A percentile compares a stretch with the other conserved stretches of the same genome.
phyloP scores from a whole-genome alignment of 2,329 filamentous ascomycete genomes.

The Scedosporium dehoogii region DNA sequence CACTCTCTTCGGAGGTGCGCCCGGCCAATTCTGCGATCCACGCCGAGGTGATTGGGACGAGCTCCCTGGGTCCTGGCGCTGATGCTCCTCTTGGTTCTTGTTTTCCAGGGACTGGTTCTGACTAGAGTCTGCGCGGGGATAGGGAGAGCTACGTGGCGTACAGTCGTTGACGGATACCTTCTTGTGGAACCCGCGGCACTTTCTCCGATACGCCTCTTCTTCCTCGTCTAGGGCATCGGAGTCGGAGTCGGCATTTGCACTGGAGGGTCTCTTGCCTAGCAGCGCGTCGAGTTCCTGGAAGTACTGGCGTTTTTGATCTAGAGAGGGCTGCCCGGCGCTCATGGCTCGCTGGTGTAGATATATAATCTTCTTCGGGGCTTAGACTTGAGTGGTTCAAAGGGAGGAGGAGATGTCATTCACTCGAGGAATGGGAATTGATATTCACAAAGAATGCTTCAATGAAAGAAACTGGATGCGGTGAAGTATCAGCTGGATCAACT shows the following conservation, averaged over 20 bases:
- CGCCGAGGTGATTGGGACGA: neutral
- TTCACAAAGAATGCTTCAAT: too few relatives aligned
- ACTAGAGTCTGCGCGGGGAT: neutral
- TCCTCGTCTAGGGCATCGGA: neutral
- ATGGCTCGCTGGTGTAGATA: neutral
- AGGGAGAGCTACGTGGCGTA: neutral
- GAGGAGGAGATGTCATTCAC: too few relatives aligned
- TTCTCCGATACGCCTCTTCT: neutral
- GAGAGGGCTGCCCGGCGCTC: neutral
- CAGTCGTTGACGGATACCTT: neutral
- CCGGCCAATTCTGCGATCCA: constrained; percentile 17
- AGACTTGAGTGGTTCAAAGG: too few relatives aligned
- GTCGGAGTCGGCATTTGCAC: neutral
- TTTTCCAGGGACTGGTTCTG: too few relatives aligned
- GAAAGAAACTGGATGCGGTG: too few relatives aligned
- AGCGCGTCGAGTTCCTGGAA: neutral
- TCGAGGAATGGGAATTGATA: too few relatives aligned
- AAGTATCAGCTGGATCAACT: too few relatives aligned
- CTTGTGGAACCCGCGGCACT: constrained; percentile 5
- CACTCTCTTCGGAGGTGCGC: constrained; percentile 3
- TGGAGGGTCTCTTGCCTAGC: neutral
- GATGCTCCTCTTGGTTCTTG: neutral
- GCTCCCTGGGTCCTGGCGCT: neutral
- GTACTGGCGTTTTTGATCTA: neutral
- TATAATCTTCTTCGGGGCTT: too few relatives aligned